Evolutionary conservation across 2,329 filamentous ascomycete genomes (phyloP).

Genomic region (Trichophyton simii): DNA sequence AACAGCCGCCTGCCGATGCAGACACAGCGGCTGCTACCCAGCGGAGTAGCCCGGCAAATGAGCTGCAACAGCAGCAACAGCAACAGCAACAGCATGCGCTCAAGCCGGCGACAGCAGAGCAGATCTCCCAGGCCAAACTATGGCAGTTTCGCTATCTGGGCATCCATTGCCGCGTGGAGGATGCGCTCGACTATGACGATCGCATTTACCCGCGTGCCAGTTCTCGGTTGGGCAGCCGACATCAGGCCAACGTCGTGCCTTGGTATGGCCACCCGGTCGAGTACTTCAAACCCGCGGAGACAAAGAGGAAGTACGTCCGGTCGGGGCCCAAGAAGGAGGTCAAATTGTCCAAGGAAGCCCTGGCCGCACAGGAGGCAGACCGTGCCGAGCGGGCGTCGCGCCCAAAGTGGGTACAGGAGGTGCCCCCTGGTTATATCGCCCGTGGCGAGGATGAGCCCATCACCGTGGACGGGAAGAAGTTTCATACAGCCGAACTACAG

Average conservation of each 20-base stretch:
- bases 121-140: conserved; percentile 81
- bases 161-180: conserved; percentile 88
- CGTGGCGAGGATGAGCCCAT: conserved; percentile 65
- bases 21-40: conserved; percentile 38
- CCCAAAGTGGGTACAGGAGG: conserved; percentile 88
- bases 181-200: conserved; percentile 93
- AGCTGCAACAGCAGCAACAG: conserved; percentile 43
- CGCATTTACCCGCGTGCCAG: conserved; percentile 93
- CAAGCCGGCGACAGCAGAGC: conserved; percentile 60
- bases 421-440: conserved; percentile 70
- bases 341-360: conserved; percentile 66
- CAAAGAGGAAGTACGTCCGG: conserved; percentile 63
- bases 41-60: conserved; percentile 28
- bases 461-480: conserved; percentile 53
- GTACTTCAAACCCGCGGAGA: conserved; percentile 76
- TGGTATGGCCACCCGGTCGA: conserved; percentile 85
- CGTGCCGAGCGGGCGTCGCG: conserved; percentile 66
- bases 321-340: conserved; percentile 57
- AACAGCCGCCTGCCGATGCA: conserved; percentile 58
- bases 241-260: conserved; percentile 72
- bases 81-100: conserved; percentile 45
- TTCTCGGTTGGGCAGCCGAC: conserved; percentile 77
- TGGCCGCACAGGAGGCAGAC: conserved; percentile 69
- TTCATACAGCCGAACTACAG: conserved; percentile 59
- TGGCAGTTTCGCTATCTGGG: conserved; percentile 96